These are phyloP conservation scores for Bipolaris sorokiniana DNA, from an alignment of 2,329 filamentous ascomycete genomes.

Conservation along the genomic window DNA sequence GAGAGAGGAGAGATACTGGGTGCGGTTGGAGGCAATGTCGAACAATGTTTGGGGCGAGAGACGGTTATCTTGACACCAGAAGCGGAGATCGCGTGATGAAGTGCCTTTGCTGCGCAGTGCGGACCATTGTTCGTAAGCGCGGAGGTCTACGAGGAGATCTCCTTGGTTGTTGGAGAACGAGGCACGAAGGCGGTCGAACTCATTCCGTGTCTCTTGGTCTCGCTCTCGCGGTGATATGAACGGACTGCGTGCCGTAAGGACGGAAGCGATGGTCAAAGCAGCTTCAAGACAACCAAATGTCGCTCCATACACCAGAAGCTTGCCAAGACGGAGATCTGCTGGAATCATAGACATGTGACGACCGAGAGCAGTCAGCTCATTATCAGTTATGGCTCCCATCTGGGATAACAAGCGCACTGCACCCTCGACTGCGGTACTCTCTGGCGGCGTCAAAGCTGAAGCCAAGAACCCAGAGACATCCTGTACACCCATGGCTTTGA, in stretches of 20 bases:
- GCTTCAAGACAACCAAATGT: conserved; percentile 93
- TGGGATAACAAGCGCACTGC: conserved; percentile 78
- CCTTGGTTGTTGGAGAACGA: conserved; percentile 79
- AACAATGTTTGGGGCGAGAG: conserved; percentile 81
- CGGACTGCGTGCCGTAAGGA: conserved; percentile 86
- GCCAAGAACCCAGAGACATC: conserved; percentile 83
- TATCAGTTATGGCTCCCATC: conserved; percentile 87
- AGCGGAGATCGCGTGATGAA: conserved; percentile 66
- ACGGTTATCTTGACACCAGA: conserved; percentile 86
- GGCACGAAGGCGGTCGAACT: conserved; percentile 76
- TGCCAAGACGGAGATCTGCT: conserved; percentile 88
- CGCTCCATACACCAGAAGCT: conserved; percentile 92
- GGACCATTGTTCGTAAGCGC: conserved; percentile 83
- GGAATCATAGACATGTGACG: conserved; percentile 95
- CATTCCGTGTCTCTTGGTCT: conserved; percentile 81
- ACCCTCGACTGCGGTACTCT: conserved; percentile 81
- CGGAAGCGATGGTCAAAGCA: conserved; percentile 85
- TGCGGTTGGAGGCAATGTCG: conserved; percentile 85
- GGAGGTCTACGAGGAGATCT: conserved; percentile 85
- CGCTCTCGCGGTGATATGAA: conserved; percentile 85
- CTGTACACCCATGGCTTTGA: conserved; percentile 90
- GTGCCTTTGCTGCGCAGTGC: conserved; percentile 64
- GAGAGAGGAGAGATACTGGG: conserved; percentile 84
- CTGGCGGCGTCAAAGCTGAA: conserved; percentile 87
- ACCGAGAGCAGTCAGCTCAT: conserved; percentile 87